Percentiles rank a stretch among this genome's conserved stretches.
Conservation (phyloP, 306 rosid genomes). For the Pyrus communis region DNA sequence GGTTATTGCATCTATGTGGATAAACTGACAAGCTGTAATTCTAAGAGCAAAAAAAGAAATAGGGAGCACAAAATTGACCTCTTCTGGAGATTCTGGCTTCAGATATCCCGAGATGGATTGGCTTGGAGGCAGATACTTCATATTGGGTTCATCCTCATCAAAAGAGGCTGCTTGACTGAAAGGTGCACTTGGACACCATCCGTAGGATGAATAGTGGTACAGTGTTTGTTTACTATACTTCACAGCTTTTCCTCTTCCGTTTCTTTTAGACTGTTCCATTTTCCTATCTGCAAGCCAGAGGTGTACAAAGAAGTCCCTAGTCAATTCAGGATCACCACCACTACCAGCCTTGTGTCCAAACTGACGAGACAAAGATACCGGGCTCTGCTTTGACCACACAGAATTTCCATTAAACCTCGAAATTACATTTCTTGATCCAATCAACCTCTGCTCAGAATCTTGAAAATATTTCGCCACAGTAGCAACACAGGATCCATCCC, state of each 20-base stretch:
- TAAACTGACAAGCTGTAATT: not conserved
- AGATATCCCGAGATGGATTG: conserved; percentile 48
- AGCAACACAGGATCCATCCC: not conserved
- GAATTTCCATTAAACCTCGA: conserved; percentile 6
- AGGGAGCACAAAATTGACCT: conserved; percentile 30
- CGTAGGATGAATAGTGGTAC: conserved; percentile 9
- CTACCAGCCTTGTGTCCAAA: conserved; percentile 26
- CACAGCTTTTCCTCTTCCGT: conserved; percentile 11
- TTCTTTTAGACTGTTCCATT: conserved; percentile 14
- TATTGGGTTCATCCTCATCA: not conserved
- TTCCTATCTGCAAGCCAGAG: conserved; percentile 63
- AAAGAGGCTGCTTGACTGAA: conserved; percentile 17
- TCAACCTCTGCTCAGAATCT: not conserved
- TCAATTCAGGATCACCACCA: conserved; percentile 22
- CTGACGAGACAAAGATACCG: conserved; percentile 18
- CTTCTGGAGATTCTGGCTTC: conserved; percentile 53
- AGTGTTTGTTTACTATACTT: not conserved
- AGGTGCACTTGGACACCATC: conserved; percentile 29
- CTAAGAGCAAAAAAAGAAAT: not conserved
- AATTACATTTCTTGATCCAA: not conserved
- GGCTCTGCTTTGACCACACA: conserved; percentile 2
- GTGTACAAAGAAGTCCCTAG: conserved; percentile 48
- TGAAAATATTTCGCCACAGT: conserved; percentile 9
- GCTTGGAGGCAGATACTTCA: conserved; percentile 69
- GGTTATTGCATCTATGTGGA: not conserved